Evolutionary conservation across 2,329 filamentous ascomycete species (phyloP).

Genomic region (Colletotrichum aenigma): DNA sequence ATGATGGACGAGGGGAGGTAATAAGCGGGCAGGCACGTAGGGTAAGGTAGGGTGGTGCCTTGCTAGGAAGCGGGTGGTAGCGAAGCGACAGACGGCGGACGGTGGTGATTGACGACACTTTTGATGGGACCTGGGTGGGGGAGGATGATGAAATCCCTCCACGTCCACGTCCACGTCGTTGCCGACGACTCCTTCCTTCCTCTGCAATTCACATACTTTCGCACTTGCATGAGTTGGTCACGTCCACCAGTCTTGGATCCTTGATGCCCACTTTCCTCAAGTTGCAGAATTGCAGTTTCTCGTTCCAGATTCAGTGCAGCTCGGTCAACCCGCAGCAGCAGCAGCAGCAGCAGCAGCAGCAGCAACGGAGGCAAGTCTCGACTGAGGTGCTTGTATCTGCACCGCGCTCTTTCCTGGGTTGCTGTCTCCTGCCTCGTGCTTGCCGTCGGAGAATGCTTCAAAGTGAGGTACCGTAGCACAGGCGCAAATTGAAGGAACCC

Average conservation of each 20-base stretch:
- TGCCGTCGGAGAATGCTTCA: neutral
- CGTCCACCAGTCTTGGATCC: neutral
- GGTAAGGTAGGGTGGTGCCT: neutral
- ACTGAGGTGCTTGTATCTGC: neutral
- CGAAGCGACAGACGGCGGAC: neutral
- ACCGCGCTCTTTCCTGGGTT: neutral
- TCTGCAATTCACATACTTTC: neutral
- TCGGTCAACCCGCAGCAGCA: neutral
- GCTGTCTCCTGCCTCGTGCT: neutral
- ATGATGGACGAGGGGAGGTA: neutral
- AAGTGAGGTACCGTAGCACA: neutral
- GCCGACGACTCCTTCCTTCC: neutral
- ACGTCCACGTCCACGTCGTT: neutral
- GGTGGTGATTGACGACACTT: slow-evolving; percentile 6
- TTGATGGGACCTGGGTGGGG: neutral
- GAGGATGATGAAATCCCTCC: neutral
- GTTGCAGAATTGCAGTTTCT: neutral
- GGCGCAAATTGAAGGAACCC: neutral
- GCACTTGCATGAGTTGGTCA: neutral
- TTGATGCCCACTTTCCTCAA: neutral
- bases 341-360: neutral
- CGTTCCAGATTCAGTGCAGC: slow-evolving; percentile 1
- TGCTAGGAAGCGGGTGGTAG: neutral
- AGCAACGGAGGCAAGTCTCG: neutral
- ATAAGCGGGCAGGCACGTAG: neutral